Percentiles rank a stretch among this genome's conserved stretches.
These are phyloP conservation scores for Lactarius evosmus DNA, from an alignment of 768 basidiomycete species.

Conservation along the genomic window DNA sequence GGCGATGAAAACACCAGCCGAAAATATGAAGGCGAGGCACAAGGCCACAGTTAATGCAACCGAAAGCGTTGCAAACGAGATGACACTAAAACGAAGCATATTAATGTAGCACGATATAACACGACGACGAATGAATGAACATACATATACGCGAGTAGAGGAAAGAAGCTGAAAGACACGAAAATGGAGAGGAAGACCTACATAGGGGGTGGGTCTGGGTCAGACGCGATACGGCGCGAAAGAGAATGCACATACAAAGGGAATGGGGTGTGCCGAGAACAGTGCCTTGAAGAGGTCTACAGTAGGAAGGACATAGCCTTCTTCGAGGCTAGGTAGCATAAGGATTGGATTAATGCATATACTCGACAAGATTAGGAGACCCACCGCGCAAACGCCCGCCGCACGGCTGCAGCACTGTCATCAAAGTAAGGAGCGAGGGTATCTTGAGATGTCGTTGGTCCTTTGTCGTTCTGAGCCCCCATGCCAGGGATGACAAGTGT, in stretches of 20 bases:
- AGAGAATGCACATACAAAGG: constrained; percentile 13
- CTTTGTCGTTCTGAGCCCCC: constrained; percentile 3
- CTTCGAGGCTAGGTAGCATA: constrained; percentile 17
- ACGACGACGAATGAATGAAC: neutral
- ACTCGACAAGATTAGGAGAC: neutral
- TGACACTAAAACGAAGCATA: neutral
- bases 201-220: neutral
- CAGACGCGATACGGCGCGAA: neutral
- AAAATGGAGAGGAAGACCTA: constrained; percentile 21
- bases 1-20: constrained; percentile 17
- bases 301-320: constrained; percentile 18
- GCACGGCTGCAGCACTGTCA: constrained; percentile 19
- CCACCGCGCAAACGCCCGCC: constrained; percentile 14
- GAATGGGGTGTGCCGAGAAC: constrained; percentile 17
- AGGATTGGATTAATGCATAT: neutral
- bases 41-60: constrained; percentile 15
- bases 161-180: constrained; percentile 21
- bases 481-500: constrained; percentile 5
- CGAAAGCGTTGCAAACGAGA: constrained; percentile 18
- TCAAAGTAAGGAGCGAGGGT: constrained; percentile 22
- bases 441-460: constrained; percentile 6
- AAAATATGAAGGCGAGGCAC: constrained; percentile 21
- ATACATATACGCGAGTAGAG: constrained; percentile 26
- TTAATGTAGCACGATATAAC: neutral
- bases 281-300: neutral